A percentile compares a stretch with the other conserved stretches of the same genome.
Evolutionary conservation across 176 grass and related monocot genomes (phyloP).

Genomic region (Dactylis glomerata): DNA sequence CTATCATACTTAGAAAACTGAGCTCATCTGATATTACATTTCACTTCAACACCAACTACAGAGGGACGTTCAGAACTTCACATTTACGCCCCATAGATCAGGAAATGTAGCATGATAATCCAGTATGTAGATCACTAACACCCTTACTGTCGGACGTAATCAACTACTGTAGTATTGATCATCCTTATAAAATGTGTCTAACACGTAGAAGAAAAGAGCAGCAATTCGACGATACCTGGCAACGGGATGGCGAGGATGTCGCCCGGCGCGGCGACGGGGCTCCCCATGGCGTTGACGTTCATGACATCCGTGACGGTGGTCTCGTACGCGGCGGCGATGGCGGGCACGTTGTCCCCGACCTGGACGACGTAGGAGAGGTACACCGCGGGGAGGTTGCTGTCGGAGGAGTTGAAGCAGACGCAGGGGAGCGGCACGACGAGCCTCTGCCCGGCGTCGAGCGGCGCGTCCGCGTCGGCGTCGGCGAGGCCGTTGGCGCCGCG

Average conservation of each 20-base stretch:
- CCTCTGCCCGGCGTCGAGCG: conserved; percentile 54
- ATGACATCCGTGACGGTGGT: conserved; percentile 82
- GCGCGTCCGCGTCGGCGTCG: conserved; percentile 46
- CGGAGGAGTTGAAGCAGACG: conserved; percentile 87
- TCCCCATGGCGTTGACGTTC: conserved; percentile 85
- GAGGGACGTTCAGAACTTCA: background rate
- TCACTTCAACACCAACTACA: background rate
- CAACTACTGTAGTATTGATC: background rate
- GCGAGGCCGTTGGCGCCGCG: conserved; percentile 57
- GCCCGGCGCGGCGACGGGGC: conserved; percentile 52
- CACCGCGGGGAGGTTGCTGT: conserved; percentile 70
- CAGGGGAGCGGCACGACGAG: conserved; percentile 80
- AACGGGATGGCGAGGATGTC: conserved; percentile 85
- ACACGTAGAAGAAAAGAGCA: too few species aligned
- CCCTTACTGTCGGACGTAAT: background rate
- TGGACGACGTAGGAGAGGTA: conserved; percentile 89
- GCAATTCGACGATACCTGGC: too few species aligned
- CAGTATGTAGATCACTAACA: background rate
- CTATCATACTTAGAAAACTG: too few species aligned
- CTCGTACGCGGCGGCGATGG: conserved; percentile 57
- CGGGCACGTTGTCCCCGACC: conserved; percentile 63
- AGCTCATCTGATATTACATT: background rate
- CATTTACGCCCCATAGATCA: background rate
- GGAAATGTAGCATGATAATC: background rate
- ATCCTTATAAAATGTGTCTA: too few species aligned